phyloP scores from a whole-genome alignment of 768 basidiomycete genomes.

The Suillus brevipes region DNA sequence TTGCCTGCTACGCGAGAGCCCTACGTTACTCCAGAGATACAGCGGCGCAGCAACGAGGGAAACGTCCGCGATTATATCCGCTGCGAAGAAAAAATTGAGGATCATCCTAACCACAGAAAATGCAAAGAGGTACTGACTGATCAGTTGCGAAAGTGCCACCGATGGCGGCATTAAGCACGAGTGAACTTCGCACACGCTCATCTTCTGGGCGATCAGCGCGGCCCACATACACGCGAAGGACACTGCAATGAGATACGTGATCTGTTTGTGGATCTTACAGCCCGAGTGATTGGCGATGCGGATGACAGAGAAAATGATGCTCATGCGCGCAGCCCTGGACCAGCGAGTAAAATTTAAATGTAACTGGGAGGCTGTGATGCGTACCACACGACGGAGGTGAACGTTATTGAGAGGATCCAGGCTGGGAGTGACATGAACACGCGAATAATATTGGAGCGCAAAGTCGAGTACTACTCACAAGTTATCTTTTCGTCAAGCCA shows the following conservation, averaged over 20 bases:
- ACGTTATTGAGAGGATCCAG: background rate
- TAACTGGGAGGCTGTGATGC: background rate
- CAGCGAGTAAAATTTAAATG: background rate
- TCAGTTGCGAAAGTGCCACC: background rate
- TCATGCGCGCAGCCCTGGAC: slow-evolving; percentile 5
- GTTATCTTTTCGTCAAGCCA: background rate
- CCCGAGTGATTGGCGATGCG: background rate
- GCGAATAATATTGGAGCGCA: background rate
- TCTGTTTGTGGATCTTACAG: background rate
- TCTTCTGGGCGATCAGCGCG: slow-evolving; percentile 4
- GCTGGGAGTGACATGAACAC: background rate
- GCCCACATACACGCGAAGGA: slow-evolving; percentile 2
- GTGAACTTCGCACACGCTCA: background rate
- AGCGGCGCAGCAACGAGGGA: background rate
- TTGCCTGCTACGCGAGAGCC: background rate
- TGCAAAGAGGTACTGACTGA: background rate
- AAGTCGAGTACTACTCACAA: background rate
- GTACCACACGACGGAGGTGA: background rate
- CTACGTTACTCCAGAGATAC: background rate
- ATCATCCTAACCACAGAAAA: background rate
- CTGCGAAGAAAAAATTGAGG: background rate
- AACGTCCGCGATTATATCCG: background rate
- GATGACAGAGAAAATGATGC: slow-evolving; percentile 6
- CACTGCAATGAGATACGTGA: background rate
- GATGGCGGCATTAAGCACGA: background rate